phyloP scores from a whole-genome alignment of 345 rosid genomes.

The Eucalyptus dawsonii region DNA sequence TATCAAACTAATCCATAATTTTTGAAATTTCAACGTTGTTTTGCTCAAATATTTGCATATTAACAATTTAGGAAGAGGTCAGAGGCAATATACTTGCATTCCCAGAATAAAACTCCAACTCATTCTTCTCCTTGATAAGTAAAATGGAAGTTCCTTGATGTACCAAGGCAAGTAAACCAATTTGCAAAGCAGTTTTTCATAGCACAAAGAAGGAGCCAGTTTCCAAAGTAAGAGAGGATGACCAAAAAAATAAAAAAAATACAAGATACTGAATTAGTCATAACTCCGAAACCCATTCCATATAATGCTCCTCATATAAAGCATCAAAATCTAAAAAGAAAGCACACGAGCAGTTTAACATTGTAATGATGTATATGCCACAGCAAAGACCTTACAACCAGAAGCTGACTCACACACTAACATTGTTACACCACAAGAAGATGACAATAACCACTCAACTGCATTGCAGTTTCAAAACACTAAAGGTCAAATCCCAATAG shows the following conservation, averaged over 20 bases:
- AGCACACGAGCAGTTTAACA: neutral
- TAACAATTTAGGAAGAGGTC: neutral
- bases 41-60: neutral
- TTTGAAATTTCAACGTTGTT: neutral
- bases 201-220: neutral
- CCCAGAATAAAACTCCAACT: neutral
- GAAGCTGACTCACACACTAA: neutral
- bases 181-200: neutral
- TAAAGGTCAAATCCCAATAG: neutral
- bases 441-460: neutral
- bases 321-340: neutral
- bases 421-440: neutral
- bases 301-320: neutral
- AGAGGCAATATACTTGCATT: neutral
- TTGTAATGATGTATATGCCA: neutral
- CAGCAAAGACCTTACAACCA: neutral
- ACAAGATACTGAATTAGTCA: neutral
- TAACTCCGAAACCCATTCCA: neutral
- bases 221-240: neutral
- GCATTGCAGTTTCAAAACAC: neutral
- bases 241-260: neutral
- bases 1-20: neutral
- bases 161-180: neutral
- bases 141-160: neutral
- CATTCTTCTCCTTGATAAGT: neutral